Evolutionary conservation across 2,329 filamentous ascomycete genomes (phyloP).

Genomic region (Fusarium secorum): DNA sequence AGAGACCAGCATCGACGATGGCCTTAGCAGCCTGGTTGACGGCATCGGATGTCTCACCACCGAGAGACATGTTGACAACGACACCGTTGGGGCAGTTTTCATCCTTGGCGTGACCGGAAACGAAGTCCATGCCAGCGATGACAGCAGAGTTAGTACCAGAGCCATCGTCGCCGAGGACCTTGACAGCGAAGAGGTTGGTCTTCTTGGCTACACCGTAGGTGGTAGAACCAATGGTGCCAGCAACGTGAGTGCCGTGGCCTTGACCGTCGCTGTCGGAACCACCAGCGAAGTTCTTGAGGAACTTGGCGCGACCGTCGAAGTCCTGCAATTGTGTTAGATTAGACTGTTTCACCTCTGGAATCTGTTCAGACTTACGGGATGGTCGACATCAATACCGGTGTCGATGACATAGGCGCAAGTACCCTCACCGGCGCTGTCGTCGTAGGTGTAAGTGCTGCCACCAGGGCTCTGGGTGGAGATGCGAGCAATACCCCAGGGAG

Average conservation of each 20-base stretch:
- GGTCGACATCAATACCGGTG: constrained; percentile 52
- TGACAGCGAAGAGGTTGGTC: constrained; percentile 53
- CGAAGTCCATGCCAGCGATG: constrained; percentile 57
- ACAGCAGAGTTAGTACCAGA: constrained; percentile 50
- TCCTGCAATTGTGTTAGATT: constrained; percentile 31
- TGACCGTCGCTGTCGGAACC: constrained; percentile 43
- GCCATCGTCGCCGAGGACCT: constrained; percentile 53
- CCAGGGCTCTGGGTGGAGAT: constrained; percentile 47
- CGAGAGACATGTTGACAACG: constrained; percentile 66
- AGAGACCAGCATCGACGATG: constrained; percentile 56
- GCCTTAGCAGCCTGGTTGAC: constrained; percentile 60
- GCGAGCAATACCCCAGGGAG: constrained; percentile 52
- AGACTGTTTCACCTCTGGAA: neutral
- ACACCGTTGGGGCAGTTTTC: constrained; percentile 53
- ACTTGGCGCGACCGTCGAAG: constrained; percentile 48
- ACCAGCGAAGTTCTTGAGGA: constrained; percentile 42
- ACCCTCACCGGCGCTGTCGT: constrained; percentile 50
- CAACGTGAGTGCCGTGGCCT: constrained; percentile 54
- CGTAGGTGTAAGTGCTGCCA: constrained; percentile 49
- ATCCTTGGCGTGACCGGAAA: constrained; percentile 47
- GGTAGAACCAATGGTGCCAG: constrained; percentile 46
- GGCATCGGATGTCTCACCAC: constrained; percentile 54
- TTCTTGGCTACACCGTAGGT: constrained; percentile 54
- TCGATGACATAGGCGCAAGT: constrained; percentile 58
- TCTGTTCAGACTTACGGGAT: constrained; percentile 44